These are phyloP conservation scores for Scleroderma bovista DNA, from an alignment of 768 basidiomycete species.

Conservation along the genomic window DNA sequence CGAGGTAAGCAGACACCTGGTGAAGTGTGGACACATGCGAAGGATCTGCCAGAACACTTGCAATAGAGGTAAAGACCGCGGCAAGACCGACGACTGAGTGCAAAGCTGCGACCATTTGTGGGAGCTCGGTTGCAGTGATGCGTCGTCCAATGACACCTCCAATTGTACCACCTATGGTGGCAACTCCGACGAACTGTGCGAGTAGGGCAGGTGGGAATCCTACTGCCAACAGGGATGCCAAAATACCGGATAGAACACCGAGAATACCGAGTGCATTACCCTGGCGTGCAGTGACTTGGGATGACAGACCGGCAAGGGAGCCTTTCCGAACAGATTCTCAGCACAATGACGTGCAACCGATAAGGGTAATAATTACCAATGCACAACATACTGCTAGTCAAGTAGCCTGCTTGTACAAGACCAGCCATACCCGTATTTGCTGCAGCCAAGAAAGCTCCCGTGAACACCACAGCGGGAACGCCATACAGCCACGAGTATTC, in stretches of 20 bases:
- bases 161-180: constrained; percentile 64
- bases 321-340: constrained; percentile 33
- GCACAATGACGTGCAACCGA: background rate
- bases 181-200: constrained; percentile 72
- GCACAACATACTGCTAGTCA: constrained; percentile 81
- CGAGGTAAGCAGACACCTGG: constrained; percentile 79
- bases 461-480: constrained; percentile 75
- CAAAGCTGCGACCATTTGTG: constrained; percentile 76
- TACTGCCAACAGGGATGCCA: constrained; percentile 76
- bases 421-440: constrained; percentile 83
- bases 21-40: constrained; percentile 69
- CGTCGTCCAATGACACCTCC: constrained; percentile 75
- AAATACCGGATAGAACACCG: constrained; percentile 76
- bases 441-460: constrained; percentile 76
- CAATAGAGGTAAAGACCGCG: constrained; percentile 82
- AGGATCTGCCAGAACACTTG: constrained; percentile 67
- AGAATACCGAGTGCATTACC: constrained; percentile 88
- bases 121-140: constrained; percentile 83
- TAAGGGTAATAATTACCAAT: constrained; percentile 48
- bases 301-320: constrained; percentile 73
- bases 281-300: constrained; percentile 77
- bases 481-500: constrained; percentile 84
- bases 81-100: constrained; percentile 90
- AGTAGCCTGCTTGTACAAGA: constrained; percentile 82
- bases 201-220: constrained; percentile 74